phyloP scores from a whole-genome alignment of 495 filamentous ascomycete genomes.

The Aspergillus heteromorphus region DNA sequence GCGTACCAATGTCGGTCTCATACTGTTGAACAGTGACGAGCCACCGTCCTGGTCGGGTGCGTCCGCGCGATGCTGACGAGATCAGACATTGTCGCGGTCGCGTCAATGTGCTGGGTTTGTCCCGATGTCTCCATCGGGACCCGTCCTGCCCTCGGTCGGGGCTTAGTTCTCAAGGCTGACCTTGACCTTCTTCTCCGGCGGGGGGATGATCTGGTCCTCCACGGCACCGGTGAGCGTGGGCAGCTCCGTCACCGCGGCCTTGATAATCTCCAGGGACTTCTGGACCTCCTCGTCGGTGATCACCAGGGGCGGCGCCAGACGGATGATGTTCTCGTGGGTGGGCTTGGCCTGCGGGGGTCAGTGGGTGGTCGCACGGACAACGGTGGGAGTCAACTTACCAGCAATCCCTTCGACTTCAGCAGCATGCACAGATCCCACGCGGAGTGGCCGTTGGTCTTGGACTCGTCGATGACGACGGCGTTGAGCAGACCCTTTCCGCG shows the following conservation, averaged over 20 bases:
- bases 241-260: conserved; percentile 43
- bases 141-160: not conserved
- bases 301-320: conserved; percentile 52
- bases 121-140: not conserved
- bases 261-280: conserved; percentile 46
- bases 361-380: not conserved
- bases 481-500: conserved; percentile 94
- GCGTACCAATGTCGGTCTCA: not conserved
- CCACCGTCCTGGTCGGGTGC: not conserved
- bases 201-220: conserved; percentile 44
- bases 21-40: not conserved
- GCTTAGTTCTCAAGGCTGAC: conserved; percentile 44
- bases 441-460: conserved; percentile 71
- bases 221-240: conserved; percentile 42
- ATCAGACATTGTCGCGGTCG: not conserved
- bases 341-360: conserved; percentile 75
- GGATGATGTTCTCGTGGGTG: conserved; percentile 93
- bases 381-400: conserved; percentile 52
- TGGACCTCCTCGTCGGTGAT: conserved; percentile 52
- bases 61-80: not conserved
- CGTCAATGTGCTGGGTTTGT: not conserved
- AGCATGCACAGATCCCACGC: conserved; percentile 98
- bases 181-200: conserved; percentile 46
- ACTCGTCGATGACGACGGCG: conserved; percentile 94
- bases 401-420: conserved; percentile 89